phyloP scores from a whole-genome alignment of 768 basidiomycete genomes.

The Russula vinacea region DNA sequence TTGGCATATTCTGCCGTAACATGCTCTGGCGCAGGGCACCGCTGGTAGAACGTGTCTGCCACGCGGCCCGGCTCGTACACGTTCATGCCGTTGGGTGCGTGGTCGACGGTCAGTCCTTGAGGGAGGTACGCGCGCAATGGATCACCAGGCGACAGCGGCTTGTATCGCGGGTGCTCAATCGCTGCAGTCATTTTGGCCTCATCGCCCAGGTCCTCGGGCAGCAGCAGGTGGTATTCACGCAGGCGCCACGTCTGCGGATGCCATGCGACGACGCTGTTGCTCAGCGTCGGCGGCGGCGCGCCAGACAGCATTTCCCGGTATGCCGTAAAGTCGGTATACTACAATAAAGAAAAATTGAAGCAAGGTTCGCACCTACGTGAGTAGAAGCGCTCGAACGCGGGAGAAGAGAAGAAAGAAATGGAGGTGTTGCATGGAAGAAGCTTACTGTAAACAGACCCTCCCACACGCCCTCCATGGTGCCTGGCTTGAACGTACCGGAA shows the following conservation, averaged over 20 bases:
- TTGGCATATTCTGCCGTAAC: constrained; percentile 29
- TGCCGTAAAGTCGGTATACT: constrained; percentile 83
- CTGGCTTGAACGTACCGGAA: constrained; percentile 53
- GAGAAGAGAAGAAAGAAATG: background rate
- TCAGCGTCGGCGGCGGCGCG: constrained; percentile 59
- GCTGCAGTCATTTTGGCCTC: constrained; percentile 25
- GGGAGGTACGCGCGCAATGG: constrained; percentile 64
- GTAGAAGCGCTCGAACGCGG: background rate
- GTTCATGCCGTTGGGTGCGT: constrained; percentile 47
- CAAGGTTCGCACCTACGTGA: background rate
- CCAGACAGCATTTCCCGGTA: constrained; percentile 78
- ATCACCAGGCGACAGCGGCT: constrained; percentile 54
- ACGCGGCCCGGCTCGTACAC: constrained; percentile 45
- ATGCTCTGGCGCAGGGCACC: constrained; percentile 14
- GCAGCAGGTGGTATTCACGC: constrained; percentile 63
- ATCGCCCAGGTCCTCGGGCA: constrained; percentile 36
- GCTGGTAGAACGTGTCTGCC: constrained; percentile 35
- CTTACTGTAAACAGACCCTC: constrained; percentile 74
- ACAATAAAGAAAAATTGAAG: background rate
- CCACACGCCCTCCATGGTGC: constrained; percentile 75
- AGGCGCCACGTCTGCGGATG: constrained; percentile 91
- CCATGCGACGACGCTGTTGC: constrained; percentile 70
- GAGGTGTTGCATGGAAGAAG: background rate
- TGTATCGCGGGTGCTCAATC: constrained; percentile 10
- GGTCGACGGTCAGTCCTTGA: constrained; percentile 47